Percentiles rank a stretch among this genome's conserved stretches.
Evolutionary conservation across 2,329 filamentous ascomycete species (phyloP).

Genomic region (Penicillium polonicum): DNA sequence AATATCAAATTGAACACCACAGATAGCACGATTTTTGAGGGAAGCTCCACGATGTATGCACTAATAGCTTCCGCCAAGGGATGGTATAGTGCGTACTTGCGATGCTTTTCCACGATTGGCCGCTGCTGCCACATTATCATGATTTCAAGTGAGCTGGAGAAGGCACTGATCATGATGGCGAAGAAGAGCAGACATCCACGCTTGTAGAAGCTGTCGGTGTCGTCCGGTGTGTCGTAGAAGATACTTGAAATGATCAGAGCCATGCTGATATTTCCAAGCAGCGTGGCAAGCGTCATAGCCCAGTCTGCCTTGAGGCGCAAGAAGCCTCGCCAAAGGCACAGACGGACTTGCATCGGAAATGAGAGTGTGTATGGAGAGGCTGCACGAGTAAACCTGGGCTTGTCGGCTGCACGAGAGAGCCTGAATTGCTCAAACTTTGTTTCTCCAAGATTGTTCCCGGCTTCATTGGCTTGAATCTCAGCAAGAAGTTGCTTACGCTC

Average conservation of each 20-base stretch:
- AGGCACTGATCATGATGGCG: slow-evolving; percentile 79
- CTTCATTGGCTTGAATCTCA: slow-evolving; percentile 43
- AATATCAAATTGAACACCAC: slow-evolving; percentile 74
- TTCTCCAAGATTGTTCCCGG: slow-evolving; percentile 37
- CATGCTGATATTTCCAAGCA: slow-evolving; percentile 67
- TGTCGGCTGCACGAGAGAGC: slow-evolving; percentile 41
- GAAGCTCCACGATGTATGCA: slow-evolving; percentile 82
- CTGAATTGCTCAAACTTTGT: slow-evolving; percentile 38
- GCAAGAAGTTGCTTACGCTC: slow-evolving; percentile 43
- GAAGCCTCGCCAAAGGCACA: slow-evolving; percentile 79
- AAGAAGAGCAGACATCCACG: slow-evolving; percentile 80
- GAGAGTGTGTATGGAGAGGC: slow-evolving; percentile 81
- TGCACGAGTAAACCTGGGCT: slow-evolving; percentile 50
- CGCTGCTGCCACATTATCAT: slow-evolving; percentile 83
- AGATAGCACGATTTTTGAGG: slow-evolving; percentile 71
- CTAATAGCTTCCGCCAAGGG: slow-evolving; percentile 84
- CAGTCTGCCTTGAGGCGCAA: slow-evolving; percentile 72
- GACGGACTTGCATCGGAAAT: slow-evolving; percentile 68
- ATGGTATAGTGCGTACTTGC: slow-evolving; percentile 82
- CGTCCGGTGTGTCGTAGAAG: slow-evolving; percentile 70
- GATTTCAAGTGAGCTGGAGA: slow-evolving; percentile 75
- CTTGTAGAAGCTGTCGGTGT: slow-evolving; percentile 70
- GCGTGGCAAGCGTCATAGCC: slow-evolving; percentile 65
- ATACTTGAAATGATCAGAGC: slow-evolving; percentile 73
- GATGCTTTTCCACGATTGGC: slow-evolving; percentile 88